phyloP scores from a whole-genome alignment of 2,329 filamentous ascomycete species.

The Kalmusia sp. region DNA sequence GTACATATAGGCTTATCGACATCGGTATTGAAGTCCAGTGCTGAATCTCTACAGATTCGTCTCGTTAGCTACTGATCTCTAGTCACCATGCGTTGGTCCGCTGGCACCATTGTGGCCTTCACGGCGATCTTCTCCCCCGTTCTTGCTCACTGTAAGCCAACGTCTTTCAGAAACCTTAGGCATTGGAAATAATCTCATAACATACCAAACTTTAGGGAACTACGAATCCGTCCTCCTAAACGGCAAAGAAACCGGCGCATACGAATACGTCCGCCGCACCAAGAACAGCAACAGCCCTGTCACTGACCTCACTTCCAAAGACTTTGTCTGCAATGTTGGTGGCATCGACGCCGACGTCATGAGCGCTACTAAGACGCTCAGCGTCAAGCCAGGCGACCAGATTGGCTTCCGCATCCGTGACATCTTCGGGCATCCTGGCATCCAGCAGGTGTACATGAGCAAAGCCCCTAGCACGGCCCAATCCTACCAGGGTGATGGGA shows the following conservation, averaged over 20 bases:
- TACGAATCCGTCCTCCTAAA: slow-evolving; percentile 3
- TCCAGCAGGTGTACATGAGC: slow-evolving; percentile 60
- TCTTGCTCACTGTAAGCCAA: neutral
- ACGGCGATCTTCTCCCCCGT: neutral
- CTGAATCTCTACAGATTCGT: no score
- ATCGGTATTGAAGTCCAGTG: no score
- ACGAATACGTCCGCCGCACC: neutral
- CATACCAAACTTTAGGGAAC: neutral
- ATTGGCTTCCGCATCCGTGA: slow-evolving; percentile 51
- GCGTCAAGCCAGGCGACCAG: slow-evolving; percentile 47
- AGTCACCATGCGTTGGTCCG: neutral
- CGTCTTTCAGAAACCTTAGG: neutral
- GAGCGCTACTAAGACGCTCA: slow-evolving; percentile 11
- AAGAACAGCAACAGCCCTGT: neutral
- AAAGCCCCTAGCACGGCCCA: slow-evolving; percentile 62
- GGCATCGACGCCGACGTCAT: slow-evolving; percentile 13
- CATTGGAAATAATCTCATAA: neutral
- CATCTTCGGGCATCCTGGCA: slow-evolving; percentile 46
- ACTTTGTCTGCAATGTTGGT: slow-evolving; percentile 25
- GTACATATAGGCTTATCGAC: no score
- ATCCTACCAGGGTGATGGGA: slow-evolving; percentile 67
- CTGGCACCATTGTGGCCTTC: neutral
- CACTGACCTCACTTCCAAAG: slow-evolving; percentile 15
- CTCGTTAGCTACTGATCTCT: no score
- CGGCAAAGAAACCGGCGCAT: slow-evolving; percentile 3